A percentile compares a stretch with the other conserved stretches of the same genome.
Conservation (phyloP, 768 basidiomycete species). For the Psilocybe cubensis region DNA sequence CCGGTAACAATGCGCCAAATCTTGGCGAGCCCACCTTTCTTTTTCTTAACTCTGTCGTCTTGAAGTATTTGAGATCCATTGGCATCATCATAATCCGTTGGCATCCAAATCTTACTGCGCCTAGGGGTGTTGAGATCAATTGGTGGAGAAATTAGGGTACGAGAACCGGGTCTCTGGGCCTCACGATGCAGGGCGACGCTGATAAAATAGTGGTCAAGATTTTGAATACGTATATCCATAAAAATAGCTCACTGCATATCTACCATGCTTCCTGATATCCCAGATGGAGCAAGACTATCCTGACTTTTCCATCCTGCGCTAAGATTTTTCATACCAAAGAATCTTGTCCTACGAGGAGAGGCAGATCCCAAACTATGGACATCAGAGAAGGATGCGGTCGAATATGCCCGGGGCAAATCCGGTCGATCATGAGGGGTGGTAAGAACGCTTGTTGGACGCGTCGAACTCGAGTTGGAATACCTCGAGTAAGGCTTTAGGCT, state of each 20-base stretch:
- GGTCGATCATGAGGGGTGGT: slow-evolving; percentile 63
- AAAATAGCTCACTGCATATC: slow-evolving; percentile 82
- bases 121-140: slow-evolving; percentile 45
- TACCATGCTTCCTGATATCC: slow-evolving; percentile 85
- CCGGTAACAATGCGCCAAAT: slow-evolving; percentile 82
- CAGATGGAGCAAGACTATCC: slow-evolving; percentile 81
- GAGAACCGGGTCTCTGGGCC: slow-evolving; percentile 29
- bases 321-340: slow-evolving; percentile 78
- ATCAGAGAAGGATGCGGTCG: slow-evolving; percentile 82
- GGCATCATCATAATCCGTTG: slow-evolving; percentile 33
- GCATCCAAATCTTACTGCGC: slow-evolving; percentile 59
- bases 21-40: slow-evolving; percentile 76
- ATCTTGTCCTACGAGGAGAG: slow-evolving; percentile 71
- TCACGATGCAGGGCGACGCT: slow-evolving; percentile 84
- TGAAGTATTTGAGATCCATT: slow-evolving; percentile 19
- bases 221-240: slow-evolving; percentile 1
- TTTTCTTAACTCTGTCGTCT: slow-evolving; percentile 69
- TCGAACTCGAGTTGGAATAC: slow-evolving; percentile 55
- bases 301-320: slow-evolving; percentile 77
- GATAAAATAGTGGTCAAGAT: slow-evolving; percentile 10
- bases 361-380: slow-evolving; percentile 71
- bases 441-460: slow-evolving; percentile 63
- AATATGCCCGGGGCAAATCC: slow-evolving; percentile 68
- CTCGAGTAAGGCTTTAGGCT: slow-evolving; percentile 65
- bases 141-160: slow-evolving; percentile 30